Evolutionary conservation across 352 stramenopile species (phyloP).

Genomic region (Globisporangium sylvaticum): DNA sequence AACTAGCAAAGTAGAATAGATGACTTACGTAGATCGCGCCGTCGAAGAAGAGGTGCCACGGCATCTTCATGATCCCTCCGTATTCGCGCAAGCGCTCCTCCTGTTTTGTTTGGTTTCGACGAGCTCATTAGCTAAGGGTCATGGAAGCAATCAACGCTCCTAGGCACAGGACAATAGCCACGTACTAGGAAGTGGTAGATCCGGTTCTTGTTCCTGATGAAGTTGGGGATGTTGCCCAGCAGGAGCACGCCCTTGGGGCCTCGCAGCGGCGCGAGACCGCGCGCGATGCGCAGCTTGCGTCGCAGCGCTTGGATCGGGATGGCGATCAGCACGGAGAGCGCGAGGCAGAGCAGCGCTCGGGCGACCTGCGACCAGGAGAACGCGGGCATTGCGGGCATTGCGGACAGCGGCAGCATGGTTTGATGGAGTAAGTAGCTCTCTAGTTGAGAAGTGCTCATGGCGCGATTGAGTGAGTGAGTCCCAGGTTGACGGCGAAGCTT

Average conservation of each 20-base stretch:
- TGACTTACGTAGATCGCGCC: slow-evolving; percentile 47
- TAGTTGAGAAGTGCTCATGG: not conserved
- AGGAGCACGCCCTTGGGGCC: slow-evolving; percentile 41
- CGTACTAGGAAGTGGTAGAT: slow-evolving; percentile 59
- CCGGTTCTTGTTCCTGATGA: slow-evolving; percentile 42
- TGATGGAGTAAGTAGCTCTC: not conserved
- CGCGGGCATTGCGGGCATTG: not conserved
- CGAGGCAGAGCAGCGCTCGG: not conserved
- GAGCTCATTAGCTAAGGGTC: no score
- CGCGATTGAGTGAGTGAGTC: not conserved
- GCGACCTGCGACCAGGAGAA: not conserved
- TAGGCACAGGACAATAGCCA: no score
- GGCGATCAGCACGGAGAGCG: not conserved
- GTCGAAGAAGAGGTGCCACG: slow-evolving; percentile 69
- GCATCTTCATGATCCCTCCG: slow-evolving; percentile 59
- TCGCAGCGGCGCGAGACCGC: slow-evolving; percentile 32
- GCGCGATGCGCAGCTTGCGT: slow-evolving; percentile 54
- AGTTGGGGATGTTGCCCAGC: slow-evolving; percentile 50
- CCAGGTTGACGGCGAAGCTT: no score
- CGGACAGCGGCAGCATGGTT: not conserved
- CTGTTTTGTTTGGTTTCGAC: slow-evolving; percentile 14
- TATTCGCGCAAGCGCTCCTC: slow-evolving; percentile 39
- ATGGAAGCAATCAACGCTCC: no score
- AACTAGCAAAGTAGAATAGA: not conserved
- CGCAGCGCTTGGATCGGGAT: slow-evolving; percentile 14